Evolutionary conservation across 352 stramenopile species (phyloP).

Genomic region (Pythium dissotocum): DNA sequence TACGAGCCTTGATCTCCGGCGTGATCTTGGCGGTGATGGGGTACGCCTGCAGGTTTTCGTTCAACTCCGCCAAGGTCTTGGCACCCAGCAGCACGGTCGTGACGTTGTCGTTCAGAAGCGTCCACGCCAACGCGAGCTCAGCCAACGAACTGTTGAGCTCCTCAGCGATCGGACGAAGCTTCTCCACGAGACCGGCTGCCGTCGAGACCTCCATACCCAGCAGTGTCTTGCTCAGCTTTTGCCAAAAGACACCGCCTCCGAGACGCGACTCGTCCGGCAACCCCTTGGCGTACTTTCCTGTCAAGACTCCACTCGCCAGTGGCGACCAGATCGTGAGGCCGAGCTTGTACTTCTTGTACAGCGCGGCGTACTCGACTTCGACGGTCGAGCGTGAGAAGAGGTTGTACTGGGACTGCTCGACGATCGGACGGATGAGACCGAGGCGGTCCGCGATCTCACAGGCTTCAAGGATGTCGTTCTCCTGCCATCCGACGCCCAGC

Average conservation of each 20-base stretch:
- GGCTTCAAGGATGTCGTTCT: slow-evolving; percentile 46
- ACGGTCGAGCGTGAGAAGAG: slow-evolving; percentile 43
- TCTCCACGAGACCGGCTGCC: slow-evolving; percentile 12
- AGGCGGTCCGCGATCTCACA: slow-evolving; percentile 35
- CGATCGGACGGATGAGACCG: slow-evolving; percentile 28
- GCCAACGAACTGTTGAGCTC: slow-evolving; percentile 33
- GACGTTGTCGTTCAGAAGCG: slow-evolving; percentile 38
- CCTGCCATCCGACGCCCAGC: slow-evolving; percentile 34
- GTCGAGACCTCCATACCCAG: neutral
- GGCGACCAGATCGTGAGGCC: slow-evolving; percentile 47
- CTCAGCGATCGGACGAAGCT: slow-evolving; percentile 32
- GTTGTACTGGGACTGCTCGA: slow-evolving; percentile 58
- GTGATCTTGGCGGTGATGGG: slow-evolving; percentile 37
- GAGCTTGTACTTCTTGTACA: slow-evolving; percentile 44
- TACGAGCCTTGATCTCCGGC: slow-evolving; percentile 38
- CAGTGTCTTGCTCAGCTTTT: slow-evolving; percentile 12
- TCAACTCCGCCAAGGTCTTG: slow-evolving; percentile 35
- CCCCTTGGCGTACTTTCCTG: slow-evolving; percentile 53
- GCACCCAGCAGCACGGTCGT: slow-evolving; percentile 40
- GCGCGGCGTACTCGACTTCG: slow-evolving; percentile 39
- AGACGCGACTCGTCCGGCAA: slow-evolving; percentile 27
- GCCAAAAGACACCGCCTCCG: slow-evolving; percentile 20
- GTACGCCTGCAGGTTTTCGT: slow-evolving; percentile 50
- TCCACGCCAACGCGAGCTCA: slow-evolving; percentile 48
- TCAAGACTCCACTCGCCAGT: slow-evolving; percentile 42